Percentiles rank a stretch among this genome's conserved stretches.
Conservation (phyloP, 106 monocot genomes). For the Acorus gramineus region DNA sequence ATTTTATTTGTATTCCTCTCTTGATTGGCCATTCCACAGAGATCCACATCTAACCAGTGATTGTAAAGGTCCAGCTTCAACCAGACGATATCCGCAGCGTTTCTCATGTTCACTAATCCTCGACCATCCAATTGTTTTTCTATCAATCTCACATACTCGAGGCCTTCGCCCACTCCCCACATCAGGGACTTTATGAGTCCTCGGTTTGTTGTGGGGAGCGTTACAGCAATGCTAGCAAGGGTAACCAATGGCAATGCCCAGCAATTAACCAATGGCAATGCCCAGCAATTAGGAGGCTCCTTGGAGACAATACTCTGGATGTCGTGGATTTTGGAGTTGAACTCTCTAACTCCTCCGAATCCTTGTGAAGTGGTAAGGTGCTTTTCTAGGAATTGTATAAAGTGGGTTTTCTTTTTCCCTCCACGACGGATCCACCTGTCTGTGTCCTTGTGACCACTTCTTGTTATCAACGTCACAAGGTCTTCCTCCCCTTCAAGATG, state of each 20-base stretch:
- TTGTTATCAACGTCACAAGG: slow-evolving; percentile 3
- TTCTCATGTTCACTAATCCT: slow-evolving; percentile 8
- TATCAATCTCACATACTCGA: neutral
- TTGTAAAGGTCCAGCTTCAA: neutral
- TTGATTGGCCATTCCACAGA: neutral
- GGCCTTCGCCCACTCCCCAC: neutral
- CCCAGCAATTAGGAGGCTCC: slow-evolving; percentile 13
- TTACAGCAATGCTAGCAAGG: slow-evolving; percentile 3
- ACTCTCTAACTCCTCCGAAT: neutral
- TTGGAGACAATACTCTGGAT: neutral
- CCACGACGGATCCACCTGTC: slow-evolving; percentile 7
- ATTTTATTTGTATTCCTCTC: neutral
- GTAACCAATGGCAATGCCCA: slow-evolving; percentile 13
- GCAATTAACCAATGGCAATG: slow-evolving; percentile 7
- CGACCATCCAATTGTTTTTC: slow-evolving; percentile 1
- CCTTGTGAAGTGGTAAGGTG: neutral
- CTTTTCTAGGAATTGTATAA: neutral
- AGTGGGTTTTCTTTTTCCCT: neutral
- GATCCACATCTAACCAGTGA: neutral
- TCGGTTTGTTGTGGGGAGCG: neutral
- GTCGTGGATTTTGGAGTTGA: neutral
- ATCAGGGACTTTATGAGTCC: neutral
- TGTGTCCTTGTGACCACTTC: slow-evolving; percentile 5
- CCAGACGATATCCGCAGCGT: slow-evolving; percentile 8
- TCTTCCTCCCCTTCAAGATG: slow-evolving; percentile 5